These are phyloP conservation scores for Aspergillus aculeatus DNA, from an alignment of 2,329 filamentous ascomycete species.

Conservation along the genomic window DNA sequence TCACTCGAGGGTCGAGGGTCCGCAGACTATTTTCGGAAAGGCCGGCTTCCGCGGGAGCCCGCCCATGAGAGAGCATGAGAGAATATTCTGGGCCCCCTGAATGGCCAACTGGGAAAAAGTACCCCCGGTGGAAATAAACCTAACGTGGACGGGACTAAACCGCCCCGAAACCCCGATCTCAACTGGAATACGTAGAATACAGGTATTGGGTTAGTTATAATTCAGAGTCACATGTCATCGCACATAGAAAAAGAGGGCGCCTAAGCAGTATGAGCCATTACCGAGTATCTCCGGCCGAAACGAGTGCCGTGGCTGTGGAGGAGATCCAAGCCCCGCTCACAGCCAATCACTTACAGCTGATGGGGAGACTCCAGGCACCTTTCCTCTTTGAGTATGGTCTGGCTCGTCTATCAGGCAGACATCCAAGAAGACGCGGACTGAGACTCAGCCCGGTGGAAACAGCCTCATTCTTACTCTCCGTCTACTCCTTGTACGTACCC, in stretches of 20 bases:
- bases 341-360: not conserved
- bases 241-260: not conserved
- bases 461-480: slow-evolving; percentile 4
- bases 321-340: not conserved
- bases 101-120: not conserved
- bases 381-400: slow-evolving; percentile 25
- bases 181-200: not conserved
- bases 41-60: not conserved
- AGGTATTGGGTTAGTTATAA: not conserved
- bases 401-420: slow-evolving; percentile 42
- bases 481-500: not conserved
- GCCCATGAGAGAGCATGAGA: not conserved
- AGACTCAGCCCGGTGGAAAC: slow-evolving; percentile 28
- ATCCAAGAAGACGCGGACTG: slow-evolving; percentile 27
- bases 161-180: not conserved
- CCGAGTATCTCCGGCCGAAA: not conserved
- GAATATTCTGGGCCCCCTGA: not conserved
- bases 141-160: not conserved
- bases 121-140: not conserved
- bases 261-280: not conserved
- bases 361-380: not conserved
- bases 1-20: not conserved
- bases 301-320: not conserved
- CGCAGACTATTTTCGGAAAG: slow-evolving; percentile 11
- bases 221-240: not conserved